Percentiles rank a stretch among this genome's conserved stretches.
Evolutionary conservation across 2,329 filamentous ascomycete species (phyloP).

Genomic region (Ophiostoma sp.): DNA sequence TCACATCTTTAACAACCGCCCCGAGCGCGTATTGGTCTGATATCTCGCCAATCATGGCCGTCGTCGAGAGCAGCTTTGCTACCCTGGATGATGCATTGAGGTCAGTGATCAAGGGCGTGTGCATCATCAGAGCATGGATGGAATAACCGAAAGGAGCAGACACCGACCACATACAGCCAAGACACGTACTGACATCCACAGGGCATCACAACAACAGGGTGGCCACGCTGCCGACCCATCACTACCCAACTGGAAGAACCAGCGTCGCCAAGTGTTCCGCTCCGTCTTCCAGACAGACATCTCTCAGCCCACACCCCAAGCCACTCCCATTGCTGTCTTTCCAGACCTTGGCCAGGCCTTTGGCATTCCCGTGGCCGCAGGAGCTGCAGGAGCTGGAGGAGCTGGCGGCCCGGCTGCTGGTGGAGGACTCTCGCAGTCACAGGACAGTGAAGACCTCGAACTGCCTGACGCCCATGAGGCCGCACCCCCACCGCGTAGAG

Average conservation of each 20-base stretch:
- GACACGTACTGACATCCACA: slow-evolving; percentile 1
- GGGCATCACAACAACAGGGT: not conserved
- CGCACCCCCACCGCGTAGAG: not conserved
- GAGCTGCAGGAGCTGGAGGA: not conserved
- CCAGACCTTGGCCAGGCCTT: slow-evolving; percentile 49
- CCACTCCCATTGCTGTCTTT: slow-evolving; percentile 42
- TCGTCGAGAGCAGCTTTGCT: slow-evolving; percentile 16
- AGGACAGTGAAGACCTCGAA: slow-evolving; percentile 28
- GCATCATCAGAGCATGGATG: not conserved
- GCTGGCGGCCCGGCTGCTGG: not conserved
- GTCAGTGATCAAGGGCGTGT: slow-evolving; percentile 13
- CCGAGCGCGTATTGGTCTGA: not conserved
- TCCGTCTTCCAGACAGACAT: slow-evolving; percentile 58
- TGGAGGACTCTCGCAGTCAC: slow-evolving; percentile 10
- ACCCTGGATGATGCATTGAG: slow-evolving; percentile 28
- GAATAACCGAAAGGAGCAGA: not conserved
- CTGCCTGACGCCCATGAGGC: slow-evolving; percentile 25
- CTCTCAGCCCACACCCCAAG: slow-evolving; percentile 50
- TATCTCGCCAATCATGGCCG: slow-evolving; percentile 20
- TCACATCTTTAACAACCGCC: not conserved
- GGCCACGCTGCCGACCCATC: not conserved
- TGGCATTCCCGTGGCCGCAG: slow-evolving; percentile 40
- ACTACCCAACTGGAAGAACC: slow-evolving; percentile 47
- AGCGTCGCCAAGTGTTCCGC: slow-evolving; percentile 52
- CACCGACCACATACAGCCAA: not conserved